Evolutionary conservation across 2,329 filamentous ascomycete species (phyloP).

Genomic region (Teratosphaeria zuluensis): DNA sequence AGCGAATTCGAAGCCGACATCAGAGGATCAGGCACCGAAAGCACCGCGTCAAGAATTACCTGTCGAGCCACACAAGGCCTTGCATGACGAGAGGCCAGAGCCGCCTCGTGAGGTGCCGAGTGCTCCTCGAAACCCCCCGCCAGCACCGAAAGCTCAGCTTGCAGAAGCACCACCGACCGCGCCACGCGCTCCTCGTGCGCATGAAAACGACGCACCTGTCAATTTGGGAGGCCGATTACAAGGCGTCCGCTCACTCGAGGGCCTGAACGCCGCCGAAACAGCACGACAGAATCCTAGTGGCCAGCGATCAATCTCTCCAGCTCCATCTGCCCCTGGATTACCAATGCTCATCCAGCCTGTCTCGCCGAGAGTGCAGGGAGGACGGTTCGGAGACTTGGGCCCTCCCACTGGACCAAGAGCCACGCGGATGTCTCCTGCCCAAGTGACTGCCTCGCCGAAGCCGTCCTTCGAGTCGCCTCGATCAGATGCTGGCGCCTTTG

Average conservation of each 20-base stretch:
- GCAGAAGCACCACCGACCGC: constrained; percentile 19
- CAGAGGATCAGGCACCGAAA: neutral
- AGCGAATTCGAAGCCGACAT: neutral
- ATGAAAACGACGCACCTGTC: constrained; percentile 15
- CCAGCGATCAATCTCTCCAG: constrained; percentile 14
- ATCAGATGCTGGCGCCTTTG: constrained; percentile 12
- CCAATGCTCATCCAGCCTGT: constrained; percentile 15
- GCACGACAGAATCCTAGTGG: constrained; percentile 1
- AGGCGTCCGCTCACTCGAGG: constrained; percentile 21
- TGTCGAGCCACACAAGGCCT: neutral
- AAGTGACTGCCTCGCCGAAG: constrained; percentile 16
- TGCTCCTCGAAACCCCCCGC: constrained; percentile 32
- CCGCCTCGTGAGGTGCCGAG: constrained; percentile 19
- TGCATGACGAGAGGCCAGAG: neutral
- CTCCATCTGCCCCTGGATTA: constrained; percentile 9
- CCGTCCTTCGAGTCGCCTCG: constrained; percentile 18
- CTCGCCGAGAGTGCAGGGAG: constrained; percentile 13
- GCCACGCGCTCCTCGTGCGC: constrained; percentile 24
- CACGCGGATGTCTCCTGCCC: constrained; percentile 14
- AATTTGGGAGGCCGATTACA: constrained; percentile 18
- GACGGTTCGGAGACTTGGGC: constrained; percentile 16
- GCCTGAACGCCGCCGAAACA: constrained; percentile 3
- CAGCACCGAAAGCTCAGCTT: constrained; percentile 24
- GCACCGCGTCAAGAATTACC: neutral
- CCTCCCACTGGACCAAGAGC: constrained; percentile 25